Evolutionary conservation across 2,329 filamentous ascomycete species (phyloP).

Genomic region (Venturia nashicola): DNA sequence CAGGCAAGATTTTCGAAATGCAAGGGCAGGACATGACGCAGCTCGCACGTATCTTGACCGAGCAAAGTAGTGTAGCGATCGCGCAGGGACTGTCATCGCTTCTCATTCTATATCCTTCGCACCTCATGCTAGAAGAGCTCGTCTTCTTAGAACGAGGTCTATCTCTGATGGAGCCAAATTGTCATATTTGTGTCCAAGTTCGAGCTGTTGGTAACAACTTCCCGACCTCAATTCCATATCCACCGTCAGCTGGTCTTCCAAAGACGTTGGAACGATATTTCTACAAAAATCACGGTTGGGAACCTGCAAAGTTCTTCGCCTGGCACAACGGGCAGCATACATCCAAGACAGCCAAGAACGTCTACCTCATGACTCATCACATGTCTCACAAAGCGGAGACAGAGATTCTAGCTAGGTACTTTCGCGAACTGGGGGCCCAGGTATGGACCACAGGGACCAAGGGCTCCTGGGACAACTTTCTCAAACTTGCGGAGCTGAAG

Average conservation of each 20-base stretch:
- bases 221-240: neutral
- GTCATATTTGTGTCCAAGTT: neutral
- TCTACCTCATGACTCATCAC: neutral
- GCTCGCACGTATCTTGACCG: neutral
- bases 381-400: neutral
- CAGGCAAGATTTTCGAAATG: neutral
- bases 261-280: neutral
- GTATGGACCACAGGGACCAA: neutral
- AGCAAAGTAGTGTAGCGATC: constrained; percentile 1
- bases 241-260: neutral
- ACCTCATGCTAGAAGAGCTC: neutral
- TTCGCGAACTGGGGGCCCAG: neutral
- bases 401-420: neutral
- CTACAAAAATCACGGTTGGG: neutral
- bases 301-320: neutral
- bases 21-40: neutral
- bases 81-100: neutral
- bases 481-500: neutral
- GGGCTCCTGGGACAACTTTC: neutral
- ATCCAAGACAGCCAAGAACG: neutral
- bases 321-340: neutral
- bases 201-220: neutral
- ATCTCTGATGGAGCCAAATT: neutral
- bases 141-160: neutral
- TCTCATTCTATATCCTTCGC: neutral